Percentiles rank a stretch among this genome's conserved stretches.
Evolutionary conservation across 176 grass and related monocot species (phyloP).

Genomic region (Oryza brachyantha): DNA sequence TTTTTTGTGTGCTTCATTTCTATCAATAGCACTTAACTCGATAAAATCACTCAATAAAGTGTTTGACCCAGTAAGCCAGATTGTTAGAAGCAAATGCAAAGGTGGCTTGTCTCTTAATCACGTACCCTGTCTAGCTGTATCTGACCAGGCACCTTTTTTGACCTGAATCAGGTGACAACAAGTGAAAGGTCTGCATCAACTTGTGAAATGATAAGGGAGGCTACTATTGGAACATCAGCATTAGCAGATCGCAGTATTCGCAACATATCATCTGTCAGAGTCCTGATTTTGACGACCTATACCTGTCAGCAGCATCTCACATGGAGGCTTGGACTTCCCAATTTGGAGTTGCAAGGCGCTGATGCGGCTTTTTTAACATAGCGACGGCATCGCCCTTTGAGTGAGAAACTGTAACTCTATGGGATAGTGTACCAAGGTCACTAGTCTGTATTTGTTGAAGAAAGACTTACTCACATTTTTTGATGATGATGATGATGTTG

Average conservation of each 20-base stretch:
- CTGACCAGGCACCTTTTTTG: constrained; percentile 16
- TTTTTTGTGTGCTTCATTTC: not conserved
- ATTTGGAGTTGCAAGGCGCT: constrained; percentile 25
- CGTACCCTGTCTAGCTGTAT: not conserved
- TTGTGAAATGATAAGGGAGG: constrained; percentile 16
- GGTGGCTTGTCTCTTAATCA: not conserved
- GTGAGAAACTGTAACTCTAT: constrained; percentile 35
- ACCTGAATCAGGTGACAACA: constrained; percentile 42
- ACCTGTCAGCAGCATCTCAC: constrained; percentile 14
- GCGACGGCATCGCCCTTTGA: constrained; percentile 41
- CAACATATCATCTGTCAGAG: not conserved
- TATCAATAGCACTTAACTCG: not conserved
- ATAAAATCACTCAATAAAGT: constrained; percentile 2
- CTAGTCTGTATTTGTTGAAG: constrained; percentile 27
- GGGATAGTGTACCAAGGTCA: constrained; percentile 9
- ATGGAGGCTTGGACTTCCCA: not conserved
- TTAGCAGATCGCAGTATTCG: constrained; percentile 28
- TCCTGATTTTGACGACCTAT: constrained; percentile 20
- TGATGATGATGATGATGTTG: constrained; percentile 17
- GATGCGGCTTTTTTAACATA: constrained; percentile 48
- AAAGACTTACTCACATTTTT: constrained; percentile 20
- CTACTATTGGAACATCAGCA: constrained; percentile 18
- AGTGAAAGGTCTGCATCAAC: constrained; percentile 10
- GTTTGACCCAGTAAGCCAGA: not conserved
- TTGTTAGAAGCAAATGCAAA: constrained; percentile 8